Conservation (phyloP, 1,139 yeast species). For the Kodamaea derodonti region DNA sequence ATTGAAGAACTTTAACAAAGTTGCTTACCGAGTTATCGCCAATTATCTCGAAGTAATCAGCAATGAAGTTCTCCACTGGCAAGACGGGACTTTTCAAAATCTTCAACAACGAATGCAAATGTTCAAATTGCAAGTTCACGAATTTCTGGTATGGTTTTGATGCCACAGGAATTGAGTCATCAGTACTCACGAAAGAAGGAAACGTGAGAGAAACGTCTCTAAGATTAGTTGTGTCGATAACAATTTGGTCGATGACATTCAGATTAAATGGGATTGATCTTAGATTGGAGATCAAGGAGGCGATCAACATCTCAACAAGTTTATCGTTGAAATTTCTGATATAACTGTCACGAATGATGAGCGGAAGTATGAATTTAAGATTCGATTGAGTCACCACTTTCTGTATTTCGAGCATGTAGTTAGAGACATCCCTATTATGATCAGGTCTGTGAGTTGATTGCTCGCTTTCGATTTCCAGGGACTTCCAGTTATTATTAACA, state of each 20-base stretch:
- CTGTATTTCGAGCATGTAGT: conserved; percentile 60
- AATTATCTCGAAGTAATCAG: conserved; percentile 61
- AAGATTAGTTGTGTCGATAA: conserved; percentile 65
- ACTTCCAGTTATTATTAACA: conserved; percentile 69
- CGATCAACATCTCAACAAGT: conserved; percentile 61
- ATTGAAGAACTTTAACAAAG: conserved; percentile 58
- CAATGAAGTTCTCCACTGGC: conserved; percentile 63
- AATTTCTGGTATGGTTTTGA: conserved; percentile 45
- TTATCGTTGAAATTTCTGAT: conserved; percentile 73
- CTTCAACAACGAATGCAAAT: conserved; percentile 62
- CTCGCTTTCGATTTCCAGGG: conserved; percentile 41
- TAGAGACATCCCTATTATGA: conserved; percentile 55
- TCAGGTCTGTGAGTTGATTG: background rate
- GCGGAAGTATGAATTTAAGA: conserved; percentile 49
- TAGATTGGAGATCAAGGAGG: conserved; percentile 56
- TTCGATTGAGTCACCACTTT: conserved; percentile 40
- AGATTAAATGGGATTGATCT: conserved; percentile 63
- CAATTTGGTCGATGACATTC: conserved; percentile 75
- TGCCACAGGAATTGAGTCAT: conserved; percentile 11
- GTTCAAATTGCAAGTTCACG: conserved; percentile 47
- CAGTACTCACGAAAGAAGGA: conserved; percentile 43
- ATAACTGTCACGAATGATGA: conserved; percentile 68
- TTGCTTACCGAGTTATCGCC: conserved; percentile 63
- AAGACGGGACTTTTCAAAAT: conserved; percentile 58
- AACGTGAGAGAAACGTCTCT: conserved; percentile 52